These are phyloP conservation scores for Nyssa sinensis DNA, from an alignment of 148 eudicot genomes.

Conservation along the genomic window DNA sequence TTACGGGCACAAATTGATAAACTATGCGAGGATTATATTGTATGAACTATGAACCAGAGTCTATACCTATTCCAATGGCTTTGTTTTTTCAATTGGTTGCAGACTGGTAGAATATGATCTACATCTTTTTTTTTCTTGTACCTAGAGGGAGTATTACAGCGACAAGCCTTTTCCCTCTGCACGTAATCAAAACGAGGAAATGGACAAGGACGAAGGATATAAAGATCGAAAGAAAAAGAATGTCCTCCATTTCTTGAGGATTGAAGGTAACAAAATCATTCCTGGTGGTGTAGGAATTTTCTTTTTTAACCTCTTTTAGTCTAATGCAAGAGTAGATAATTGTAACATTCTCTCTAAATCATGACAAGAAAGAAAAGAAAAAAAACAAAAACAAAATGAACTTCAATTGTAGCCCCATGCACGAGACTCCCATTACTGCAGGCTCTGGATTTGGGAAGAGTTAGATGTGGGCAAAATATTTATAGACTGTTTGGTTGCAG, in stretches of 20 bases:
- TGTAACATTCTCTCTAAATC: too few relatives aligned
- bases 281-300: not conserved
- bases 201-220: constrained; percentile 9
- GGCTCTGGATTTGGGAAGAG: too few relatives aligned
- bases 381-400: too few relatives aligned
- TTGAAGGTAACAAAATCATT: constrained; percentile 34
- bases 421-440: too few relatives aligned
- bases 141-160: constrained; percentile 13
- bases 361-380: too few relatives aligned
- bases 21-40: constrained; percentile 23
- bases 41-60: constrained; percentile 5
- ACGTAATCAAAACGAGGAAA: constrained; percentile 12
- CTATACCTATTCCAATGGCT: not conserved
- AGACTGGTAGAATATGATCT: not conserved
- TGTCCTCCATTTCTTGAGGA: constrained; percentile 32
- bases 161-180: constrained; percentile 1
- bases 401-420: too few relatives aligned
- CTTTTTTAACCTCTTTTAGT: not conserved
- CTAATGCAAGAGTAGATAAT: not conserved
- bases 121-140: not conserved
- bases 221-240: constrained; percentile 20
- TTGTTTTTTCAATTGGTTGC: not conserved
- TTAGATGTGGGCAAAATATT: too few relatives aligned
- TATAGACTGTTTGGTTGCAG: too few relatives aligned
- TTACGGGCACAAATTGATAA: constrained; percentile 16